Base-by-base conservation (phyloP, 176 grass and related monocot genomes). In the Oropetium thomaeum region DNA sequence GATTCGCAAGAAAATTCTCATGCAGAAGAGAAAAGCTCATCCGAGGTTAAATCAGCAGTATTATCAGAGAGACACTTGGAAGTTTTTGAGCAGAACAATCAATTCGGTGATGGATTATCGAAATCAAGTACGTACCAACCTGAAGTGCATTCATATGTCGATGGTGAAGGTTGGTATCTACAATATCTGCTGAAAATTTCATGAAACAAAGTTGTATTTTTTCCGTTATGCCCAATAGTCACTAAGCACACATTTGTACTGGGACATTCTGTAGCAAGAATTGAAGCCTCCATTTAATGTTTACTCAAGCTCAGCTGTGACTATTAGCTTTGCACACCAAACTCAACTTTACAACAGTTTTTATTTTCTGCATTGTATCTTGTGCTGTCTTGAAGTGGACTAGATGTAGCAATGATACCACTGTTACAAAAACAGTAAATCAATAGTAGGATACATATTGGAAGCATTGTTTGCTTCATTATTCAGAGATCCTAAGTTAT, bases 91-190 rank as follows among this genome's bases (percentile, higher is more conserved):
- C 81, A 85, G 47, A 73, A 70, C 79, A 81, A 55, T 41, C 64
- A 87, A 58, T 84, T 87, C 22, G 71, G 83, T 5, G 87, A 99
- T 68, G 86, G 25, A 49, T 68, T 82, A 72, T 80, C 81, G 40
- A 83, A 79, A 62, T 76, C 77, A 69, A 82, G 71, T 79, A 42
- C 62, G 7, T 92, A 84, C 55, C 79, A 89, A 67, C 81, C 87
- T 92, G 87, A 92, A 88, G 79, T 69, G 28, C 78, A 87, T 78
- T 73, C 58, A 52, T 88, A 79, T 77, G 89, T 79, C 47, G 63
- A 73, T 68, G 58, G 81, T 43, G 87, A 94, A 84, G 84, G 96
- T 99, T 81, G 52, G 68, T 59, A 63, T 54, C 62, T 7, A 5
- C 48, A 67, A 62, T 32, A 70, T 40, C 17, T 58, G 9, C 32